phyloP scores from a whole-genome alignment of 345 rosid species.

The Hypericum perforatum region DNA sequence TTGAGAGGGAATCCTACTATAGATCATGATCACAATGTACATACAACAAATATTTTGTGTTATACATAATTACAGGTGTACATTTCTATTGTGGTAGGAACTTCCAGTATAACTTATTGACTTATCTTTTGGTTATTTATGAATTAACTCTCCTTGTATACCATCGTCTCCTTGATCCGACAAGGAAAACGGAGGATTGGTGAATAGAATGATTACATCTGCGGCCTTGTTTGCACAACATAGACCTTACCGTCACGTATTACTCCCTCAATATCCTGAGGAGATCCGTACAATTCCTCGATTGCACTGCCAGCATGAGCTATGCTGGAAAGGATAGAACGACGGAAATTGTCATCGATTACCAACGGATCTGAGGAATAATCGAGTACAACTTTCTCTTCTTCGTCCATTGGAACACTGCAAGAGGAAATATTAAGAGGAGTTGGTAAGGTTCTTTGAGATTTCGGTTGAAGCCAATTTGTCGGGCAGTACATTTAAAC shows the following conservation, averaged over 20 bases:
- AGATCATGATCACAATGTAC: too few species aligned
- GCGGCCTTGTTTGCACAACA: slow-evolving; percentile 94
- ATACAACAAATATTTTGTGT: too few species aligned
- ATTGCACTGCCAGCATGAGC: slow-evolving; percentile 70
- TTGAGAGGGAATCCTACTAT: too few species aligned
- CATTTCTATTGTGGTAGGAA: too few species aligned
- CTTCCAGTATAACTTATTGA: too few species aligned
- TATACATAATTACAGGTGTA: too few species aligned
- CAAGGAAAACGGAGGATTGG: background rate
- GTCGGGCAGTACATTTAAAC: too few species aligned
- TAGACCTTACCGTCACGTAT: slow-evolving; percentile 75
- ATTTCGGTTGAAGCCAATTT: too few species aligned
- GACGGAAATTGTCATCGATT: slow-evolving; percentile 49
- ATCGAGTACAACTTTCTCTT: slow-evolving; percentile 64
- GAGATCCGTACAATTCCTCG: slow-evolving; percentile 75
- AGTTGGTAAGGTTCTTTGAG: background rate
- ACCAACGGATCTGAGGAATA: slow-evolving; percentile 70
- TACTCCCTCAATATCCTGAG: slow-evolving; percentile 97
- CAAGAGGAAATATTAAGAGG: background rate
- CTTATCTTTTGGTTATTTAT: too few species aligned
- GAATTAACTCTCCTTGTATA: too few species aligned
- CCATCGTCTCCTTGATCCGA: background rate
- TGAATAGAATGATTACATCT: slow-evolving; percentile 44
- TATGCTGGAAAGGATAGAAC: slow-evolving; percentile 59
- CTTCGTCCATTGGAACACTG: slow-evolving; percentile 98